Evolutionary conservation across 2,329 filamentous ascomycete genomes (phyloP).

Genomic region (Cyanodermella asteris): DNA sequence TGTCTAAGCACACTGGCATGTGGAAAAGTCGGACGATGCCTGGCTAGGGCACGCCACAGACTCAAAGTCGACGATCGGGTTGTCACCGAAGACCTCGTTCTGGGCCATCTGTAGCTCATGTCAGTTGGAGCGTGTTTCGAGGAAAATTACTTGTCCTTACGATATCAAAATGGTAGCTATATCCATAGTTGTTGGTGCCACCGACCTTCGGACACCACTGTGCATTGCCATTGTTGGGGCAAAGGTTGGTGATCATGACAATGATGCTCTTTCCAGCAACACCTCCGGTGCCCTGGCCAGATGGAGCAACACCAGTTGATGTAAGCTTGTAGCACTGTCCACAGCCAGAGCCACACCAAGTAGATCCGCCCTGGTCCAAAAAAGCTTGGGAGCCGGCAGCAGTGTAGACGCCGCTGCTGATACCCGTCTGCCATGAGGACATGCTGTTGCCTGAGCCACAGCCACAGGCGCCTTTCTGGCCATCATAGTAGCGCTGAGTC

Average conservation of each 20-base stretch:
- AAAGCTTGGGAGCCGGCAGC: constrained; percentile 10
- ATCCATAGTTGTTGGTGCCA: constrained; percentile 15
- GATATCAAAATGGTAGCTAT: constrained; percentile 17
- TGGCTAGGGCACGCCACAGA: too few species aligned
- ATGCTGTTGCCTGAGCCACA: constrained; percentile 1
- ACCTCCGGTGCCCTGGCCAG: constrained; percentile 10
- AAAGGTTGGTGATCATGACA: constrained; percentile 16
- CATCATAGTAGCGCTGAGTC: constrained; percentile 3
- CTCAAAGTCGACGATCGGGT: too few species aligned
- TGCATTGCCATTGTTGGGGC: constrained; percentile 15
- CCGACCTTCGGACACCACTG: constrained; percentile 15
- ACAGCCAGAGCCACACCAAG: constrained; percentile 11
- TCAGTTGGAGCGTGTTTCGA: too few species aligned
- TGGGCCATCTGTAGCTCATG: too few species aligned
- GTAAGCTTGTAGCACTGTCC: constrained; percentile 12
- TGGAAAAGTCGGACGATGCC: too few species aligned
- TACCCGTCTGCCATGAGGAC: constrained; percentile 1
- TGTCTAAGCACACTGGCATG: too few species aligned
- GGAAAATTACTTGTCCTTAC: too few species aligned
- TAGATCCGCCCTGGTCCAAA: constrained; percentile 9
- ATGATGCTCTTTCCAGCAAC: constrained; percentile 10
- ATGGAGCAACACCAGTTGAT: constrained; percentile 8
- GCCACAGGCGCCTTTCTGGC: constrained; percentile 3
- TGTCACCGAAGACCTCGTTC: too few species aligned
- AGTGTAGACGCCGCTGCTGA: constrained; percentile 8